These are phyloP conservation scores for Dioscorea zingiberensis DNA, from an alignment of 106 monocot genomes.

Conservation along the genomic window DNA sequence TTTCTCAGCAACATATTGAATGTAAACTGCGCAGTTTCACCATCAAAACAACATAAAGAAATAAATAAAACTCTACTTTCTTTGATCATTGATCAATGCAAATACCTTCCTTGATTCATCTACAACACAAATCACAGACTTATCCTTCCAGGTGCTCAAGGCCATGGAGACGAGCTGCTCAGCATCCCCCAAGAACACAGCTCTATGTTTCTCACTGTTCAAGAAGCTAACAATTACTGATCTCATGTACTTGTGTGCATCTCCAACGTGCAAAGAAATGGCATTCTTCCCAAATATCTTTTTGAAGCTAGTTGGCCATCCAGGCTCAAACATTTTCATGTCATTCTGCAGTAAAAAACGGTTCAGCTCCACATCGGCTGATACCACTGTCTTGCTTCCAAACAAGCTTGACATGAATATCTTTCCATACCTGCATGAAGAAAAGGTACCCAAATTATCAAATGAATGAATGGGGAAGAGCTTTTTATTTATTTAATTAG, in stretches of 20 bases:
- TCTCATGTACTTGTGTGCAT: neutral
- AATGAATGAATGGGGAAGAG: no score
- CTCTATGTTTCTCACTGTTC: no score
- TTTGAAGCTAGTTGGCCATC: neutral
- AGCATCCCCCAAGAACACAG: neutral
- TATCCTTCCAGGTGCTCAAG: neutral
- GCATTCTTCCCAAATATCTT: neutral
- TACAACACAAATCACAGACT: neutral
- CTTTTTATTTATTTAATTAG: no score
- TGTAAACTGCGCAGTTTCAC: neutral
- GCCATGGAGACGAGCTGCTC: neutral
- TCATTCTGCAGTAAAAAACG: neutral
- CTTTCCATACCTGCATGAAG: neutral
- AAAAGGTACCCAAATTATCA: neutral
- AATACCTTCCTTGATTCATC: conserved; percentile 3
- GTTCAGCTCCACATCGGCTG: neutral
- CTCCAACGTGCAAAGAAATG: neutral
- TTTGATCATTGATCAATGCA: neutral
- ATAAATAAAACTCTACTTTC: no score
- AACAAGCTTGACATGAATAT: neutral
- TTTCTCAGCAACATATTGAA: neutral
- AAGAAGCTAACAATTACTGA: neutral
- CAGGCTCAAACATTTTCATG: neutral
- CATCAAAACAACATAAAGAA: neutral
- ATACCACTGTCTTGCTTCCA: neutral